Conservation (phyloP, 2,329 filamentous ascomycete species). For the Penicillium sp. region DNA sequence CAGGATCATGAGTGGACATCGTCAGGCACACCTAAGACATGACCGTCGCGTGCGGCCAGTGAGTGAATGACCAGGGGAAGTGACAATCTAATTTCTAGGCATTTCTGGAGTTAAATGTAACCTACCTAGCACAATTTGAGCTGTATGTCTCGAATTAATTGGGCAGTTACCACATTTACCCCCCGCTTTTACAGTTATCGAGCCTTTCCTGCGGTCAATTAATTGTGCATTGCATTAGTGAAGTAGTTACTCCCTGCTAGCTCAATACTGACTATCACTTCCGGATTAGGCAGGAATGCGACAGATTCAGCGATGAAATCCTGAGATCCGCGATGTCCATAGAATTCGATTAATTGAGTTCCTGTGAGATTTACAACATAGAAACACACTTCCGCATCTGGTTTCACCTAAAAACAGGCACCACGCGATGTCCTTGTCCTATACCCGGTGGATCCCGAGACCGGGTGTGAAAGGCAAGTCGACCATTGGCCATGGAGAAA, state of each 20-base stretch:
- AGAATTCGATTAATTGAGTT: not conserved
- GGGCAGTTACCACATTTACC: not conserved
- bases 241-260: not conserved
- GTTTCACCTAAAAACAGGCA: conserved; percentile 8
- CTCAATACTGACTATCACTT: not conserved
- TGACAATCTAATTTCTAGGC: not conserved
- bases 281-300: not conserved
- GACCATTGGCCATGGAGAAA: not conserved
- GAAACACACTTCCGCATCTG: conserved; percentile 4
- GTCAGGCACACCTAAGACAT: conserved; percentile 8
- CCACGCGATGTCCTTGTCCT: not conserved
- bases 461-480: not conserved
- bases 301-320: not conserved
- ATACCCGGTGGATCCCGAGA: conserved; percentile 1
- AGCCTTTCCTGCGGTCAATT: not conserved
- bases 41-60: conserved; percentile 10
- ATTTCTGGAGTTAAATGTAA: not conserved
- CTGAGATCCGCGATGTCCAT: not conserved
- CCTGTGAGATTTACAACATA: too few species aligned
- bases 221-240: conserved; percentile 6
- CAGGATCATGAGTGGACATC: not conserved
- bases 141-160: not conserved
- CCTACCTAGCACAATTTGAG: not conserved
- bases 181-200: not conserved
- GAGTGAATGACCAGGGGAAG: not conserved